Evolutionary conservation across 2,329 filamentous ascomycete species (phyloP), one percentile per base, ranked within the genome.

Genomic region (Xylariaceae sp.): DNA sequence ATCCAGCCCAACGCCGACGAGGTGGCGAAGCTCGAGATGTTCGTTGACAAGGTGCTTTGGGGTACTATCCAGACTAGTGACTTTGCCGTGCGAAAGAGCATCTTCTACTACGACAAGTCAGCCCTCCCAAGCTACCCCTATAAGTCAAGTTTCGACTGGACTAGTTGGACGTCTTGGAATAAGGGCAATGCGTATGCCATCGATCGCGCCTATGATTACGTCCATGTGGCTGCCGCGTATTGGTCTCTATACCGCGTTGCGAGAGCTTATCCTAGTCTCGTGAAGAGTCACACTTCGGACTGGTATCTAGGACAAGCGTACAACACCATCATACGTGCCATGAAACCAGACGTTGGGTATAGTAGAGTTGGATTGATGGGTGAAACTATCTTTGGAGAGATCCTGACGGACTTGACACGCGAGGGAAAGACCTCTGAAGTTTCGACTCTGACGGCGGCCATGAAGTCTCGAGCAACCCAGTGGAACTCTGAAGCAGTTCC

Each of bases 271-370:
- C 80, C 82, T 0, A 70, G 73, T 0, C 64, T 82, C 1, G 66
- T 79, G 2, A 75, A 71, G 1, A 66, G 69, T 11, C 70, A 78
- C 11, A 70, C 70, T 2, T 82, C 80, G 78, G 71, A 73, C 0
- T 86, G 83, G 83, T 87, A 86, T 64, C 69, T 87, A 0, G 68
- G 72, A 19, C 80, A 83, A 49, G 81, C 84, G 1, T 82, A 82
- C 53, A 74, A 76, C 37, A 86, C 83, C 0, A 73, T 82, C 0
- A 68, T 77, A 17, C 69, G 76, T 2, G 69, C 67, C 16, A 74
- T 73, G 33, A 68, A 75, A 12, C 65, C 67, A 0, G 76, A 79
- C 7, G 72, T 78, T 0, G 71, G 69, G 0, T 84, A 84, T 50
- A 73, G 71, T 4, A 66, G 76, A 0, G 71, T 78, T 6, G 83